Base-by-base conservation (phyloP, 1,284 basidiomycete genomes). In the Malassezia globosa region DNA sequence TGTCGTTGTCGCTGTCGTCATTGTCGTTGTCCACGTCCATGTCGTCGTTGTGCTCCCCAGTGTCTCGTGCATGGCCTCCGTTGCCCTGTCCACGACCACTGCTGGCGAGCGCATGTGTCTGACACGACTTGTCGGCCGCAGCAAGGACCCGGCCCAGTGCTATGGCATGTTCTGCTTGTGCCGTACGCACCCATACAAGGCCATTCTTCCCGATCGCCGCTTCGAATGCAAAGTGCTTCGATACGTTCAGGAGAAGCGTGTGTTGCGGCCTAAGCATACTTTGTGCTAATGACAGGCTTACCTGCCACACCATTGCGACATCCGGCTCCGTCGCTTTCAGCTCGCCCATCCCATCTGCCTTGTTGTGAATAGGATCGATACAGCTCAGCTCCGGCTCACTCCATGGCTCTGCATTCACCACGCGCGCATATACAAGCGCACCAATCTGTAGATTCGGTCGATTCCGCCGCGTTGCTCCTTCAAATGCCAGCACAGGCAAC, bases 401-500 rank as follows among this genome's bases (percentile, higher is more conserved):
- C 47, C 64, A 61, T 5, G 55, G 36, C 29, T 64, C 59, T 0
- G 61, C 64, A 1, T 50, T 46, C 18, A 59, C 50, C 11, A 69
- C 45, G 7, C 58, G 47, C 1, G 66, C 68, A 26, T 71, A 71
- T 23, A 71, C 59, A 3, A 69, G 41, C 3, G 59, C 39, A 4
- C 68, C 68, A 19, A 68, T 55, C n/a, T 53, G 46, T 7, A 71
- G 54, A 41, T 69, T 67, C 19, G 68, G 68, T 29, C 59, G 60
- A 47, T 66, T 59, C 11, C 68, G 58, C 42, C 69, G 69, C 3
- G 66, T 68, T 7, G 68, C 68, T 18, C 68, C 68, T 43, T 69
- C 65, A 26, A 71, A 71, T 13, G 61, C 51, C 21, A 71, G 61
- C 7, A 55, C 63, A 5, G 68, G 64, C 3, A 71, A 50, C 7